phyloP scores from a whole-genome alignment of 2,329 filamentous ascomycete genomes.

The Hypoxylon rubiginosum region DNA sequence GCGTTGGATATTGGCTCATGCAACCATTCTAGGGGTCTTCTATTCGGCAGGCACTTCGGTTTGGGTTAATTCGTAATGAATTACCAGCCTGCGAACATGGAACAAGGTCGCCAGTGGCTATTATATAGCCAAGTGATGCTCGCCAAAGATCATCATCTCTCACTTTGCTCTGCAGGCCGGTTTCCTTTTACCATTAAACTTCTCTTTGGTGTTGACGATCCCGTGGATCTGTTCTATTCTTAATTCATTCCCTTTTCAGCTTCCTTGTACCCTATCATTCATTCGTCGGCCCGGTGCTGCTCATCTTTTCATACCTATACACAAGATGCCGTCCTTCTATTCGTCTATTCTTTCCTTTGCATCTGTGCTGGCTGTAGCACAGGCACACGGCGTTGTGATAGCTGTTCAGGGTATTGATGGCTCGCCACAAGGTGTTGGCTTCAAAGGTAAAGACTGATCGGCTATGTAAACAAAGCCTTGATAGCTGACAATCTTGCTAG shows the following conservation, averaged over 20 bases:
- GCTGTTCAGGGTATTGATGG: constrained; percentile 61
- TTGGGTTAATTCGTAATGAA: constrained; percentile 19
- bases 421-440: constrained; percentile 64
- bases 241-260: constrained; percentile 37
- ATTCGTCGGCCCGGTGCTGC: constrained; percentile 52
- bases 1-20: constrained; percentile 39
- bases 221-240: constrained; percentile 49
- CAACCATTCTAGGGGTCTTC: constrained; percentile 20
- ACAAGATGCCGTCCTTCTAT: constrained; percentile 55
- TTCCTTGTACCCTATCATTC: constrained; percentile 48
- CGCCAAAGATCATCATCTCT: constrained; percentile 25
- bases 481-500: constrained; percentile 48
- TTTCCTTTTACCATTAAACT: constrained; percentile 42
- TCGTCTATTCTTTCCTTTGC: constrained; percentile 52
- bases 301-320: constrained; percentile 42
- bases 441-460: constrained; percentile 56
- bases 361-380: constrained; percentile 54
- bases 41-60: constrained; percentile 29
- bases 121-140: constrained; percentile 43
- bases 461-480: neutral
- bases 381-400: constrained; percentile 63
- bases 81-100: constrained; percentile 16
- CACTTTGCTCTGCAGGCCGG: constrained; percentile 40
- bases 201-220: constrained; percentile 46
- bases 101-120: constrained; percentile 22